A percentile compares a stretch with the other conserved stretches of the same genome.
Evolutionary conservation across 2,329 filamentous ascomycete genomes (phyloP).

Genomic region (Neonectria punicea): DNA sequence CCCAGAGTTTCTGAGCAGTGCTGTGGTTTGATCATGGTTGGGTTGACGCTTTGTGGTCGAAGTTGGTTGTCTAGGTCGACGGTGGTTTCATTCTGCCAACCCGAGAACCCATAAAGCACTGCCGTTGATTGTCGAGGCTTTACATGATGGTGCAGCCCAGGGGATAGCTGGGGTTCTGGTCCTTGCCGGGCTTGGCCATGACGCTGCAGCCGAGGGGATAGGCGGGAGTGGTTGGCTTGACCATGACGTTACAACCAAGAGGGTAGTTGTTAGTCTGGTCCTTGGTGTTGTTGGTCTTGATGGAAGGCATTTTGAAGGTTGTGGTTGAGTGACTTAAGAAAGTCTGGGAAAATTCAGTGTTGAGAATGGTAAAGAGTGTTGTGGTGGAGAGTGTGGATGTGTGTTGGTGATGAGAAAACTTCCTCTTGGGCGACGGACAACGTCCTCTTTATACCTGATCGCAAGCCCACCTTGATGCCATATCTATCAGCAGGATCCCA

Average conservation of each 20-base stretch:
- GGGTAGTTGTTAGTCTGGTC: conserved; percentile 41
- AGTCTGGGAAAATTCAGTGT: conserved; percentile 36
- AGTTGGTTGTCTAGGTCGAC: background rate
- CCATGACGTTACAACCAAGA: conserved; percentile 45
- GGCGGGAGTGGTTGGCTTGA: conserved; percentile 41
- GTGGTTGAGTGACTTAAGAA: conserved; percentile 41
- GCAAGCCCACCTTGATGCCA: background rate
- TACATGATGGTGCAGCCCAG: conserved; percentile 51
- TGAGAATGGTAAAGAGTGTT: conserved; percentile 42
- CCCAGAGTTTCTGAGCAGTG: background rate
- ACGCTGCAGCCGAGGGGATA: conserved; percentile 43
- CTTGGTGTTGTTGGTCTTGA: conserved; percentile 39
- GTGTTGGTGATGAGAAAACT: conserved; percentile 21
- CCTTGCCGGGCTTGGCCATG: conserved; percentile 44
- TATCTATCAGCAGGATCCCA: background rate
- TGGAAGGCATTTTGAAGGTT: conserved; percentile 48
- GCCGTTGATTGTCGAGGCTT: conserved; percentile 24
- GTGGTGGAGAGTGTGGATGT: conserved; percentile 32
- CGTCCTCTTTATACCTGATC: conserved; percentile 35
- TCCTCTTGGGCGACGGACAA: conserved; percentile 3
- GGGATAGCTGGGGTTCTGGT: conserved; percentile 37
- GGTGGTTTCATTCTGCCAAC: background rate
- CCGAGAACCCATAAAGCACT: background rate
- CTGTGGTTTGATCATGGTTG: background rate
- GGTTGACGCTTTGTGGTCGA: background rate